phyloP scores from a whole-genome alignment of 2,329 filamentous ascomycete genomes.

The Didymellaceae sp. region DNA sequence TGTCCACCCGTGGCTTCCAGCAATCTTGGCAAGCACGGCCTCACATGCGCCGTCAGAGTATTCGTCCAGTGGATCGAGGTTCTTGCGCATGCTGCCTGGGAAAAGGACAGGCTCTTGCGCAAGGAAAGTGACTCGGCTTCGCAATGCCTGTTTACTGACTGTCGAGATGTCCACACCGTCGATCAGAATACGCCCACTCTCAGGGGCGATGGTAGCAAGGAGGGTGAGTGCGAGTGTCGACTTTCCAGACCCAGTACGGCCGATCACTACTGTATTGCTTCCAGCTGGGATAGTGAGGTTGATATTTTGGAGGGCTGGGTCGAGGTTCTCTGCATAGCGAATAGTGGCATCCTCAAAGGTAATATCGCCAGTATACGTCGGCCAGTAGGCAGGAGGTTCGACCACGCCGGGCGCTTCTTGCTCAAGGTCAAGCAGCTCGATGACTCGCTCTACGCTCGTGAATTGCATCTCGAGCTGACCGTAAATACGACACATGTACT shows the following conservation, averaged over 20 bases:
- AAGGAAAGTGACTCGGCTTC: constrained; percentile 69
- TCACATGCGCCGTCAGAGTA: constrained; percentile 63
- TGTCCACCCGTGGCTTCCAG: constrained; percentile 62
- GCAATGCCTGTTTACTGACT: constrained; percentile 65
- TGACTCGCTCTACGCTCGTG: constrained; percentile 84
- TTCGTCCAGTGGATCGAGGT: constrained; percentile 67
- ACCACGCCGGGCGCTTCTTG: constrained; percentile 73
- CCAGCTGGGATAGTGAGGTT: constrained; percentile 78
- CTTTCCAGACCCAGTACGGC: constrained; percentile 79
- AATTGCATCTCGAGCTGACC: constrained; percentile 91
- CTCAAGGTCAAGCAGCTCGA: constrained; percentile 80
- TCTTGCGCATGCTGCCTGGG: constrained; percentile 65
- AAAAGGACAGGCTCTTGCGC: constrained; percentile 72
- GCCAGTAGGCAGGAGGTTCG: constrained; percentile 78
- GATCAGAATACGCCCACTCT: constrained; percentile 63
- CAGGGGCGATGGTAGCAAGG: constrained; percentile 60
- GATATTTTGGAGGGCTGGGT: constrained; percentile 72
- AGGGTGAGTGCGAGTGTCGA: constrained; percentile 73
- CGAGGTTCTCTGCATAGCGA: constrained; percentile 78
- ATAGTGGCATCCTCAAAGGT: constrained; percentile 79
- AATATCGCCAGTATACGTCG: constrained; percentile 72
- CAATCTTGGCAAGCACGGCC: constrained; percentile 62
- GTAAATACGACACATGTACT: constrained; percentile 78
- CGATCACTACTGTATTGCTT: constrained; percentile 79
- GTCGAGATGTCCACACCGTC: constrained; percentile 66